A percentile compares a stretch with the other conserved stretches of the same genome.
Conservation (phyloP, 179 eudicot genomes). For the Amaranthus tricolor region DNA sequence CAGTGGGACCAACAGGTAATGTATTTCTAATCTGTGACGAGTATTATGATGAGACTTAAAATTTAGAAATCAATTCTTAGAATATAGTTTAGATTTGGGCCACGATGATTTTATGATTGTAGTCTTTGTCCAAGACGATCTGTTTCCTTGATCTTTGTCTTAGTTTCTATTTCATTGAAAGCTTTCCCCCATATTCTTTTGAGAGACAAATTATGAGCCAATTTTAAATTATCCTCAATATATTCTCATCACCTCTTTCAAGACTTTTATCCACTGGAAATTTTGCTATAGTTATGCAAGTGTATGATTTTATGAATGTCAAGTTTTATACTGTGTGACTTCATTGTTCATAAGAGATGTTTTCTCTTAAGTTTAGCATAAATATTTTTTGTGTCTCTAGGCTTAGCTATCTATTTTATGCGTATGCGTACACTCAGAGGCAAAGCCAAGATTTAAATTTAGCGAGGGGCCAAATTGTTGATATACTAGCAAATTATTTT, state of each 20-base stretch:
- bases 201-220: neutral
- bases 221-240: neutral
- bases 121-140: neutral
- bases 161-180: neutral
- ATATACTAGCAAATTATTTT: too few relatives aligned
- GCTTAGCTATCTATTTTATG: neutral
- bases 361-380: neutral
- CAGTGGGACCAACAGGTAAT: slow-evolving; percentile 98
- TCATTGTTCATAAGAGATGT: neutral
- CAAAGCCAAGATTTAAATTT: too few relatives aligned
- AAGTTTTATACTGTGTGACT: neutral
- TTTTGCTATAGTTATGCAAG: neutral
- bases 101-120: too few relatives aligned
- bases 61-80: neutral
- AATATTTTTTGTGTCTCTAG: neutral
- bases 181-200: neutral
- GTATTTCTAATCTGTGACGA: neutral
- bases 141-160: neutral
- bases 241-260: neutral
- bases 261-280: neutral
- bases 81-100: too few relatives aligned
- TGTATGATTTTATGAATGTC: neutral
- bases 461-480: too few relatives aligned
- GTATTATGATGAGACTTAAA: neutral
- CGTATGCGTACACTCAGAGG: neutral